Evolutionary conservation across 495 filamentous ascomycete species (phyloP).

Genomic region (Chaetomium fimeti): DNA sequence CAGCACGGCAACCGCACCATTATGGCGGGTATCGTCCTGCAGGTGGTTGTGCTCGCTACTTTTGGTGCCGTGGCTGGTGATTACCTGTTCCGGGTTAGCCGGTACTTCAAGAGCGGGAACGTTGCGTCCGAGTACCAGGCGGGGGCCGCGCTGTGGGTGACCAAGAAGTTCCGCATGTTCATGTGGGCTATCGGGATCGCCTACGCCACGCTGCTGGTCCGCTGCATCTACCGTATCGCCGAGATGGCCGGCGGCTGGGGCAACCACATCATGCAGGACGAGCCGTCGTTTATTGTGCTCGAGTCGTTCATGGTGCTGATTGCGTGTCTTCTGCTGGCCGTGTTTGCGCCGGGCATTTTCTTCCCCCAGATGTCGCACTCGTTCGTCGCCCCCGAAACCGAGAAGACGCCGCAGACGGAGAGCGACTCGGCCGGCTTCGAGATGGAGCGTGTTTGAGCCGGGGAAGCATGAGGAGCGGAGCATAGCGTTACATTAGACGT

Average conservation of each 20-base stretch:
- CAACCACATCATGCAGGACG: constrained; percentile 64
- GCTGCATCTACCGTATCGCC: constrained; percentile 68
- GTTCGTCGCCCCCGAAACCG: neutral
- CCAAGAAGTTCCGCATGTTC: constrained; percentile 54
- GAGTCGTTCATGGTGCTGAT: constrained; percentile 51
- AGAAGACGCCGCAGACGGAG: constrained; percentile 16
- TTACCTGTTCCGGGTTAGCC: constrained; percentile 46
- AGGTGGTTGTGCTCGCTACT: constrained; percentile 60
- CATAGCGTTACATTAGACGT: neutral
- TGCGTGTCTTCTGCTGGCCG: constrained; percentile 38
- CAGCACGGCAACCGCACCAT: constrained; percentile 61
- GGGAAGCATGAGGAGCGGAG: neutral
- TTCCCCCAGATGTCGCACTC: constrained; percentile 43
- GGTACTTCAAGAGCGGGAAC: constrained; percentile 40
- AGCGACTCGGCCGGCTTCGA: constrained; percentile 15
- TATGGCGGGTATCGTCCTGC: constrained; percentile 68
- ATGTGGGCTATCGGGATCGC: constrained; percentile 52
- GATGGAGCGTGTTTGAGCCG: constrained; percentile 8
- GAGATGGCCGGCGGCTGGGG: constrained; percentile 71
- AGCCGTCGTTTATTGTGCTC: constrained; percentile 60
- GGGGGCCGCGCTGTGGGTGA: constrained; percentile 34
- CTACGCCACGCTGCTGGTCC: constrained; percentile 59
- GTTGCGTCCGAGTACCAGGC: constrained; percentile 23
- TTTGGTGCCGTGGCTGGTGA: constrained; percentile 53
- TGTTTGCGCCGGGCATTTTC: constrained; percentile 41